These are phyloP conservation scores for Backusella parvicylindrica DNA, from an alignment of 192 early-diverging fungal genomes.

Conservation along the genomic window DNA sequence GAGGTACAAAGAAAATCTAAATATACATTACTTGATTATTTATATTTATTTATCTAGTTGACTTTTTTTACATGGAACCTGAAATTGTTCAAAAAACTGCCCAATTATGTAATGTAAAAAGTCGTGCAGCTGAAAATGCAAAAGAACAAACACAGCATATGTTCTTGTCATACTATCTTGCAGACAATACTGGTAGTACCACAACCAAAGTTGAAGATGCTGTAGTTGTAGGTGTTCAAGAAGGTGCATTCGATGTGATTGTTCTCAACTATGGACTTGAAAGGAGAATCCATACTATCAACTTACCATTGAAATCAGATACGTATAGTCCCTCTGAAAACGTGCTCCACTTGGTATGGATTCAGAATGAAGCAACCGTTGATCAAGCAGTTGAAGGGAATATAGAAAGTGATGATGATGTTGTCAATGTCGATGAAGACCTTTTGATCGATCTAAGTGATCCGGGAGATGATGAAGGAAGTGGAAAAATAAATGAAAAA, in stretches of 20 bases:
- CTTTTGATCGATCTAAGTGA: not conserved
- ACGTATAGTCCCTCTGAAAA: slow-evolving; percentile 7
- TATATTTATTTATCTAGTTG: slow-evolving; percentile 29
- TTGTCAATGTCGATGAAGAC: not conserved
- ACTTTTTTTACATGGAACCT: slow-evolving; percentile 50
- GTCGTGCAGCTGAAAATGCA: slow-evolving; percentile 65
- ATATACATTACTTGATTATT: not conserved
- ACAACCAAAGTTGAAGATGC: slow-evolving; percentile 52
- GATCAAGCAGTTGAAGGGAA: slow-evolving; percentile 10
- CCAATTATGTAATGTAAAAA: slow-evolving; percentile 72
- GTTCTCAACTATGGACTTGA: slow-evolving; percentile 70
- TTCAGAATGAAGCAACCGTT: not conserved
- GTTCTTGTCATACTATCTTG: slow-evolving; percentile 62
- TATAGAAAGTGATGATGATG: not conserved
- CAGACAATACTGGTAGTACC: slow-evolving; percentile 34
- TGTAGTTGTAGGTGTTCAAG: slow-evolving; percentile 61
- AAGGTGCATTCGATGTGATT: slow-evolving; percentile 71
- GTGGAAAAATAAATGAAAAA: not conserved
- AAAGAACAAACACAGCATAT: slow-evolving; percentile 65
- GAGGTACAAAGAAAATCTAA: slow-evolving; percentile 27
- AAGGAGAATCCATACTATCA: slow-evolving; percentile 42
- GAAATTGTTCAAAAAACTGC: slow-evolving; percentile 53
- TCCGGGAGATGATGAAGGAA: not conserved
- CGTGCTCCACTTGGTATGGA: slow-evolving; percentile 21
- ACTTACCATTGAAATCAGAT: slow-evolving; percentile 18